Conservation (phyloP, 345 rosid species). For the Populus tremula region DNA sequence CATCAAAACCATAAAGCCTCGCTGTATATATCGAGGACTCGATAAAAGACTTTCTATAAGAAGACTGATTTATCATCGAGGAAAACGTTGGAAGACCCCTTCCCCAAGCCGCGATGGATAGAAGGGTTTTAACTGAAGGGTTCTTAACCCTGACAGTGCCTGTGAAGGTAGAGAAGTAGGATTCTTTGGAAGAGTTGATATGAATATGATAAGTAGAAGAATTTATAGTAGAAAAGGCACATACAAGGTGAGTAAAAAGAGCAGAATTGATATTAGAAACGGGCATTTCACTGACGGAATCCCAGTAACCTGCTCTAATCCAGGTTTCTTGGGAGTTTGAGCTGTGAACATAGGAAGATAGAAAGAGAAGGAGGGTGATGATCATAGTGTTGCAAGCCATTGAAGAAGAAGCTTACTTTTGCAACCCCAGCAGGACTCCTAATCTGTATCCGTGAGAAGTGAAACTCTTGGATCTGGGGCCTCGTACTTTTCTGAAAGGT, state of each 20-base stretch:
- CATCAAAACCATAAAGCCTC: conserved; percentile 27
- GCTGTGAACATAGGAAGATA: background rate
- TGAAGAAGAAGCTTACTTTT: background rate
- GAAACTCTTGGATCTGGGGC: too few relatives aligned
- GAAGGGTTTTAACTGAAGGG: conserved; percentile 25
- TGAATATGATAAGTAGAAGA: conserved; percentile 25
- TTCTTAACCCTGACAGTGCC: conserved; percentile 24
- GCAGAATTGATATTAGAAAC: conserved; percentile 23
- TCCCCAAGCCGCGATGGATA: conserved; percentile 33
- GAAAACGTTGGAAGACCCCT: conserved; percentile 22
- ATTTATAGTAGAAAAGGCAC: conserved; percentile 25
- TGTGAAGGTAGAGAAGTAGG: conserved; percentile 26
- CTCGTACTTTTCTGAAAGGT: too few relatives aligned
- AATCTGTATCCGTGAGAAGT: too few relatives aligned
- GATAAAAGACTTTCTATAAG: conserved; percentile 25
- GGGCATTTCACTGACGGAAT: conserved; percentile 12
- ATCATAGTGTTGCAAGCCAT: background rate
- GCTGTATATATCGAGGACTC: conserved; percentile 22
- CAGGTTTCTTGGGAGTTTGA: conserved; percentile 23
- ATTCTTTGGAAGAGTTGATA: background rate
- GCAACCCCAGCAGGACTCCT: too few relatives aligned
- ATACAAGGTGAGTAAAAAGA: conserved; percentile 35
- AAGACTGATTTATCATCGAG: conserved; percentile 14
- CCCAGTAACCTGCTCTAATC: conserved; percentile 35
- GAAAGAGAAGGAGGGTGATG: background rate